A percentile compares a stretch with the other conserved stretches of the same genome.
phyloP scores from a whole-genome alignment of 2,329 filamentous ascomycete species.

The Bipolaris victoriae region DNA sequence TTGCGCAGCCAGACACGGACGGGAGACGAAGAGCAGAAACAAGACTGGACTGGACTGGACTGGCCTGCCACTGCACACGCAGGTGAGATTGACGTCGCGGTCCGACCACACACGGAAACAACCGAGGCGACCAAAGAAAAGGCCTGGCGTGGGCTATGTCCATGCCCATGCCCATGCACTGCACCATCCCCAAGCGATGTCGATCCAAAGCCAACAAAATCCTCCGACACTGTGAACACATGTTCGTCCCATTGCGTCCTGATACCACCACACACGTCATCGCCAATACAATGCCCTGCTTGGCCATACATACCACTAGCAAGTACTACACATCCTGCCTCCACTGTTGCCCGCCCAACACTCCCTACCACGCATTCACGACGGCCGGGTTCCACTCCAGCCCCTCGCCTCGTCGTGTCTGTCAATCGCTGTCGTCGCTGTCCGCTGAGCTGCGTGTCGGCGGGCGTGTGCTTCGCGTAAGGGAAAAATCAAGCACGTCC shows the following conservation, averaged over 20 bases:
- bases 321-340: too few relatives aligned
- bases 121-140: neutral
- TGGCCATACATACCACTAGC: neutral
- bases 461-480: slow-evolving; percentile 45
- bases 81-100: slow-evolving; percentile 7
- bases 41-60: neutral
- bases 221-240: slow-evolving; percentile 13
- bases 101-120: slow-evolving; percentile 11
- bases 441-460: slow-evolving; percentile 45
- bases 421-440: slow-evolving; percentile 45
- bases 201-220: slow-evolving; percentile 8
- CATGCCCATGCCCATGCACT: neutral
- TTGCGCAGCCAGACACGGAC: slow-evolving; percentile 2
- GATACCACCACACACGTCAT: neutral
- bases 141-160: neutral
- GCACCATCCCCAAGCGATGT: slow-evolving; percentile 2
- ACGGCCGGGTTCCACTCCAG: slow-evolving; percentile 6
- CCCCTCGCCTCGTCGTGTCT: slow-evolving; percentile 4
- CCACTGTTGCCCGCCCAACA: neutral
- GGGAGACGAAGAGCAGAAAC: neutral
- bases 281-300: neutral
- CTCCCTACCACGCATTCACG: neutral
- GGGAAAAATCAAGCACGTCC: slow-evolving; percentile 55
- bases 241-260: slow-evolving; percentile 3
- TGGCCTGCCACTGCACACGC: neutral